Evolutionary conservation across 345 rosid genomes (phyloP).

Genomic region (Syzygium jambos): DNA sequence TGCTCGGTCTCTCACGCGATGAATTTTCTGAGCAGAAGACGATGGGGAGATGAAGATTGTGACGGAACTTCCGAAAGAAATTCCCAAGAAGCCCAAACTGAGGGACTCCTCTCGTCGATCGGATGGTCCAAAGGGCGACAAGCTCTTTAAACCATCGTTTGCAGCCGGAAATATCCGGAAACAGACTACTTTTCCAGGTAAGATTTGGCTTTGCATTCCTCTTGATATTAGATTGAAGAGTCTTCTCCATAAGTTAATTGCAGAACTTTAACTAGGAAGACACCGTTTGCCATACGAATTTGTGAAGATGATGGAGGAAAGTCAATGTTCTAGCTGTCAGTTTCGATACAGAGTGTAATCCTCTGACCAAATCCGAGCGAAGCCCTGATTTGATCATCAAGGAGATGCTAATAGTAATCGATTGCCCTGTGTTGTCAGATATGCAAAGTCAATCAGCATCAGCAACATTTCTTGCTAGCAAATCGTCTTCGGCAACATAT

Average conservation of each 20-base stretch:
- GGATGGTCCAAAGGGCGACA: not conserved
- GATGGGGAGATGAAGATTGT: conserved; percentile 31
- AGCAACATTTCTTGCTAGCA: not conserved
- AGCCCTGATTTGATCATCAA: not conserved
- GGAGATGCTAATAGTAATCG: not conserved
- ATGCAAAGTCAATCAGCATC: not conserved
- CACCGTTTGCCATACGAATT: not conserved
- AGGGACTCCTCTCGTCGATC: conserved; percentile 6
- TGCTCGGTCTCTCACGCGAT: not conserved
- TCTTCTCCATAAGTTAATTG: not conserved
- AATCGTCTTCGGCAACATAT: not conserved
- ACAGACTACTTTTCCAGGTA: conserved; percentile 9
- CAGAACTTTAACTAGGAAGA: not conserved
- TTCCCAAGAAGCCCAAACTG: conserved; percentile 51
- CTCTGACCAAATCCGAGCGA: not conserved
- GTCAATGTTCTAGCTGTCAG: not conserved
- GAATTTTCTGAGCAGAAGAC: conserved; percentile 5
- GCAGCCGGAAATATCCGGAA: conserved; percentile 8
- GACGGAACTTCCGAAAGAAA: conserved; percentile 32
- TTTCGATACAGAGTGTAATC: not conserved
- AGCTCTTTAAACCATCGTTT: conserved; percentile 20
- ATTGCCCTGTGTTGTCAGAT: not conserved
- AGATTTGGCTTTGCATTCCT: not conserved
- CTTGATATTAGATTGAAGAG: not conserved
- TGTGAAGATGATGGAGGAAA: not conserved